These are phyloP conservation scores for Aspergillus sp. DNA, from an alignment of 2,329 filamentous ascomycete genomes.

Conservation along the genomic window DNA sequence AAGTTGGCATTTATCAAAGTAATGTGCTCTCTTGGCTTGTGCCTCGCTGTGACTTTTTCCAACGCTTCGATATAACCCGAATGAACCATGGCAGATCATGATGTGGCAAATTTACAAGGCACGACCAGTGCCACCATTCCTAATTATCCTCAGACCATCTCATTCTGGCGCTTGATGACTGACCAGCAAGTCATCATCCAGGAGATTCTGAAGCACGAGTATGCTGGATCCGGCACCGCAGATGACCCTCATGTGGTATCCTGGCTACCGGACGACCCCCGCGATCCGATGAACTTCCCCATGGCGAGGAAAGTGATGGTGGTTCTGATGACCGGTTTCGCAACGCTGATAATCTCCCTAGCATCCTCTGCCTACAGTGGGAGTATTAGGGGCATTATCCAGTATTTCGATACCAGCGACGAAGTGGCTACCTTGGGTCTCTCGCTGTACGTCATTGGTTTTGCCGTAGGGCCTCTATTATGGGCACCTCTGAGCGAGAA, in stretches of 20 bases:
- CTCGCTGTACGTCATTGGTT: slow-evolving; percentile 28
- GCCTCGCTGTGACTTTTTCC: background rate
- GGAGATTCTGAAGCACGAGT: slow-evolving; percentile 6
- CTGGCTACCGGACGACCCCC: slow-evolving; percentile 9
- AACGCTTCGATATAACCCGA: background rate
- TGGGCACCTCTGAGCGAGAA: slow-evolving; percentile 26
- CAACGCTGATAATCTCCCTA: slow-evolving; percentile 7
- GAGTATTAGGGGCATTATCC: slow-evolving; percentile 6
- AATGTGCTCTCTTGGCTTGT: background rate
- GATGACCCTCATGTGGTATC: slow-evolving; percentile 9
- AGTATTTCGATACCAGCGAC: slow-evolving; percentile 4
- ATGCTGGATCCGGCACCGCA: slow-evolving; percentile 8
- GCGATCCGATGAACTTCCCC: slow-evolving; percentile 6
- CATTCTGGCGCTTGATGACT: slow-evolving; percentile 10
- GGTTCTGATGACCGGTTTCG: slow-evolving; percentile 4
- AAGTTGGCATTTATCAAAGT: background rate
- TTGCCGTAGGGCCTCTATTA: slow-evolving; percentile 30
- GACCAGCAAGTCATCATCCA: slow-evolving; percentile 9
- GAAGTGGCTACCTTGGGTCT: slow-evolving; percentile 8
- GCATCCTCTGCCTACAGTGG: slow-evolving; percentile 9
- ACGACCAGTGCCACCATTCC: background rate
- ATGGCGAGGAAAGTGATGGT: slow-evolving; percentile 5
- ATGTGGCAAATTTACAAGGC: background rate
- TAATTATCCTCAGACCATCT: slow-evolving; percentile 1
- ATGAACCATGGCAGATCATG: background rate